phyloP scores from a whole-genome alignment of 192 early-diverging fungal species.

The Phycomyces blakesleeanus region DNA sequence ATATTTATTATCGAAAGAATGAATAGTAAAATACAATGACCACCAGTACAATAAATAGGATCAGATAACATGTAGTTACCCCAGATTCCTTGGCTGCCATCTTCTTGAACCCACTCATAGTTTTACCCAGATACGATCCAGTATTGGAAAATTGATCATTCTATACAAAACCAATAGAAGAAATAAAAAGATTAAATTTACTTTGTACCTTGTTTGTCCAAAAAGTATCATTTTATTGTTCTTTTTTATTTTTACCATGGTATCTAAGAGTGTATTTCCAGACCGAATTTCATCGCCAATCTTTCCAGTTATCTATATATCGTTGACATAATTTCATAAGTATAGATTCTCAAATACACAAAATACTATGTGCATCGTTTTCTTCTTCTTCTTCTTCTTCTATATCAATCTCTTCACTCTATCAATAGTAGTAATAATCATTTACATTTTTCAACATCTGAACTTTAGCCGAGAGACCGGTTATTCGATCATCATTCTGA shows the following conservation, averaged over 20 bases:
- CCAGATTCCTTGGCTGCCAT: slow-evolving; percentile 39
- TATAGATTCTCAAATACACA: no score
- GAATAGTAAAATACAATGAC: slow-evolving; percentile 34
- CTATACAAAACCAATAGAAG: slow-evolving; percentile 17
- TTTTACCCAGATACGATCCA: slow-evolving; percentile 25
- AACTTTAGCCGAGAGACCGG: slow-evolving; percentile 35
- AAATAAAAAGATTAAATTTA: slow-evolving; percentile 3
- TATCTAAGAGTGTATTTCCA: slow-evolving; percentile 34
- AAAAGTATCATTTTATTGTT: no score
- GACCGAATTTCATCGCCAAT: slow-evolving; percentile 38
- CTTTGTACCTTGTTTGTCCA: not conserved
- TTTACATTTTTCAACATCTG: slow-evolving; percentile 34
- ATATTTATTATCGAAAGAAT: slow-evolving; percentile 38
- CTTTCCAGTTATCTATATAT: slow-evolving; percentile 32
- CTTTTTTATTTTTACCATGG: no score
- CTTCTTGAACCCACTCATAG: slow-evolving; percentile 33
- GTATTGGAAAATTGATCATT: slow-evolving; percentile 41
- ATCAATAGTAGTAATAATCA: no score
- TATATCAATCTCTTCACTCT: no score
- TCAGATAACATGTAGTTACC: slow-evolving; percentile 29
- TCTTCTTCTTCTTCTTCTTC: no score
- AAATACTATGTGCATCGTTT: no score
- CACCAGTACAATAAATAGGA: slow-evolving; percentile 33
- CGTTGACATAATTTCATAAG: no score
- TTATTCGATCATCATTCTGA: slow-evolving; percentile 34